A percentile compares a stretch with the other conserved stretches of the same genome.
Conservation (phyloP, 495 filamentous ascomycete genomes). For the Lasiosphaeriaceae sp. region DNA sequence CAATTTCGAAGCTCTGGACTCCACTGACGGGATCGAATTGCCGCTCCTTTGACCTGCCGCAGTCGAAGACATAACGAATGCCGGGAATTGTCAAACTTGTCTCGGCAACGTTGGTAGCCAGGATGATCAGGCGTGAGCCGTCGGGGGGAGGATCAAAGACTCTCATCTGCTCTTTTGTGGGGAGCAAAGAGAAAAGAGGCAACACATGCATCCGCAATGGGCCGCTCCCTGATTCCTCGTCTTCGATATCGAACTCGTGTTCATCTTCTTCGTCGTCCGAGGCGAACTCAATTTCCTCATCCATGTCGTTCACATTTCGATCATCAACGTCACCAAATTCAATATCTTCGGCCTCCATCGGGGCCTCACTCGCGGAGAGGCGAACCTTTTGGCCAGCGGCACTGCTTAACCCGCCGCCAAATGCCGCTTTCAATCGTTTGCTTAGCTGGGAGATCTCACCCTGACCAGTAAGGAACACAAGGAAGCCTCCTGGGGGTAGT, state of each 20-base stretch:
- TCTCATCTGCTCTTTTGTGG: constrained; percentile 83
- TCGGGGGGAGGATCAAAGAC: constrained; percentile 91
- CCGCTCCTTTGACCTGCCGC: constrained; percentile 86
- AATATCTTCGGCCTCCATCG: constrained; percentile 81
- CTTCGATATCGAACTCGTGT: constrained; percentile 58
- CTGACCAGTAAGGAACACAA: constrained; percentile 94
- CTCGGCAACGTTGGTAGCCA: constrained; percentile 97
- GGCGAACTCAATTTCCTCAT: constrained; percentile 45
- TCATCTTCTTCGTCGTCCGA: constrained; percentile 50
- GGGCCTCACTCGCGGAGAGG: constrained; percentile 72
- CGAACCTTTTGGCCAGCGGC: constrained; percentile 59
- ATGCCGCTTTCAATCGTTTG: constrained; percentile 70
- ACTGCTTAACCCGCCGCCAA: constrained; percentile 52
- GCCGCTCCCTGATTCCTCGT: constrained; percentile 54
- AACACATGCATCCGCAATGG: constrained; percentile 73
- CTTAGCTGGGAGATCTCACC: constrained; percentile 80
- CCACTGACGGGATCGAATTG: constrained; percentile 79
- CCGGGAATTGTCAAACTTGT: constrained; percentile 96
- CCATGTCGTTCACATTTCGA: constrained; percentile 43
- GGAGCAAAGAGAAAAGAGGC: constrained; percentile 91
- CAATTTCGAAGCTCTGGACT: constrained; percentile 91
- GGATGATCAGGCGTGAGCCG: constrained; percentile 78
- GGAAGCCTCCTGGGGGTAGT: constrained; percentile 84
- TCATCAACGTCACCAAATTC: constrained; percentile 64
- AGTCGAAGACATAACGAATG: constrained; percentile 92